phyloP scores from a whole-genome alignment of 371 early-diverging fungal genomes.

The Circinella minor region DNA sequence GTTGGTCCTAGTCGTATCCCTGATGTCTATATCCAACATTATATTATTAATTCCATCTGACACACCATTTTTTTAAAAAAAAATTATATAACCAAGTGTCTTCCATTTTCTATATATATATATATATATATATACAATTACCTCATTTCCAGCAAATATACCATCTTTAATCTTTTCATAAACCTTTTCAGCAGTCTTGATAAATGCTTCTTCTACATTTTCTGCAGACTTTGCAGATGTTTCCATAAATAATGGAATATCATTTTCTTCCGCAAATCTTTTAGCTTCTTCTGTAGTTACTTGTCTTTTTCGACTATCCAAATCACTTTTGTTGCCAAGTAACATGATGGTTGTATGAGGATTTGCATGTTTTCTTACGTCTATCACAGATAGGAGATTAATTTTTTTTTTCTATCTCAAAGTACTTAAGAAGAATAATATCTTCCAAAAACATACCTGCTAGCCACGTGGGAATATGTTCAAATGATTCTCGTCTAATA shows the following conservation, averaged over 20 bases:
- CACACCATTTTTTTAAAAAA: not conserved
- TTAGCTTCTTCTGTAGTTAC: slow-evolving; percentile 90
- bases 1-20: slow-evolving; percentile 56
- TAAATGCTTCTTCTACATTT: slow-evolving; percentile 88
- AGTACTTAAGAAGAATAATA: too few relatives aligned
- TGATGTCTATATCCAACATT: slow-evolving; percentile 40
- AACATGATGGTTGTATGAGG: slow-evolving; percentile 90
- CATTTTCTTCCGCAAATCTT: slow-evolving; percentile 86
- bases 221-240: slow-evolving; percentile 94
- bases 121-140: slow-evolving; percentile 16
- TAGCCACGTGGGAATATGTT: slow-evolving; percentile 92
- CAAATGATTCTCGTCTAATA: slow-evolving; percentile 81
- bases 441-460: slow-evolving; percentile 55
- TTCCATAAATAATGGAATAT: slow-evolving; percentile 86
- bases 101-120: not conserved
- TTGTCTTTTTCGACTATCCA: slow-evolving; percentile 72
- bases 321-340: slow-evolving; percentile 95
- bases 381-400: slow-evolving; percentile 25
- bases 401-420: not conserved
- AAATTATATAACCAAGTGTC: not conserved
- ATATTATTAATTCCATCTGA: too few relatives aligned
- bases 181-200: slow-evolving; percentile 78
- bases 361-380: slow-evolving; percentile 86
- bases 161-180: slow-evolving; percentile 84
- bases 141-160: slow-evolving; percentile 78